Evolutionary conservation across 371 early-diverging fungal genomes (phyloP).

Genomic region (Choanephora cucurbitarum): DNA sequence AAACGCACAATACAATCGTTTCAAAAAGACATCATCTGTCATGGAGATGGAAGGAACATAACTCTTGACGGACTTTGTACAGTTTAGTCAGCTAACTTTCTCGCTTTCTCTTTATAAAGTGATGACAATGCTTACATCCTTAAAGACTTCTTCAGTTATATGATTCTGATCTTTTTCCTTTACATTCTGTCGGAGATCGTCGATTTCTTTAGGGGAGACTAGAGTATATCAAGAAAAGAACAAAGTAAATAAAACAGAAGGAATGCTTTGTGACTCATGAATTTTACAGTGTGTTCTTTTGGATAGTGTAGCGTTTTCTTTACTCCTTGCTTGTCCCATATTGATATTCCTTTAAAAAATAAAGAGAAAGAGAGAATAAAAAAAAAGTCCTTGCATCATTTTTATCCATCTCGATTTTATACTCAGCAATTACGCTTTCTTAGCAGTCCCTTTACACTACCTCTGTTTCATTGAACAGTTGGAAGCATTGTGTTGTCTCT

Average conservation of each 20-base stretch:
- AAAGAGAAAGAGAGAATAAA: not conserved
- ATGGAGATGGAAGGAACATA: slow-evolving; percentile 54
- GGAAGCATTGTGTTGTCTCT: too few relatives aligned
- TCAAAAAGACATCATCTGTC: slow-evolving; percentile 72
- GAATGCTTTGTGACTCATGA: too few relatives aligned
- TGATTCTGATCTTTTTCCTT: slow-evolving; percentile 49
- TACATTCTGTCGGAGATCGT: slow-evolving; percentile 63
- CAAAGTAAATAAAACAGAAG: too few relatives aligned
- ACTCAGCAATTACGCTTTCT: too few relatives aligned
- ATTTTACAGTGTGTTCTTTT: slow-evolving; percentile 58
- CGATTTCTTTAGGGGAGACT: slow-evolving; percentile 71
- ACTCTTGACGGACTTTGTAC: slow-evolving; percentile 36
- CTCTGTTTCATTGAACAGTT: too few relatives aligned
- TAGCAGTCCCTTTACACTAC: too few relatives aligned
- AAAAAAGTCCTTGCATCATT: not conserved
- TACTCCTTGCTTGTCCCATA: slow-evolving; percentile 60
- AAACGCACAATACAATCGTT: slow-evolving; percentile 80
- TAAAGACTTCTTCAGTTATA: slow-evolving; percentile 72
- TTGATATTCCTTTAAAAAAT: not conserved
- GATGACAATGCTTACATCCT: slow-evolving; percentile 48
- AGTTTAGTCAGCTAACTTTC: too few relatives aligned
- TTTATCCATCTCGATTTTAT: too few relatives aligned
- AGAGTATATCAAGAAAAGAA: not conserved
- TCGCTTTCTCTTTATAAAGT: too few relatives aligned
- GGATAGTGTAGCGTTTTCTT: slow-evolving; percentile 50